A percentile compares a stretch with the other conserved stretches of the same genome.
These are phyloP conservation scores for Ogataea thermomethanolica DNA, from an alignment of 805 yeast genomes.

Conservation along the genomic window DNA sequence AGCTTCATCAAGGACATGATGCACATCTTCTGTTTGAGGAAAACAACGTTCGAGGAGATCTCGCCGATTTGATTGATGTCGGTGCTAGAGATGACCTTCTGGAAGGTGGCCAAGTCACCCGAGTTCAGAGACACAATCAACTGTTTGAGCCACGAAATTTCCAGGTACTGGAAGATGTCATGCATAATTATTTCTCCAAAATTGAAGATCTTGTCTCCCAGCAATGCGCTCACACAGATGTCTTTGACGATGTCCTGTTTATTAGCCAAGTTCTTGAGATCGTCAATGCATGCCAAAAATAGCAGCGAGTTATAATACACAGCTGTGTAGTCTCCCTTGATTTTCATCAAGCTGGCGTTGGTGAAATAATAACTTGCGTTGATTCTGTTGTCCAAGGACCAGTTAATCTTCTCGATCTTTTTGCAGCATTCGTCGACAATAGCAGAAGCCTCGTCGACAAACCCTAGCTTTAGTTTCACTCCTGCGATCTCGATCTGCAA, in stretches of 20 bases:
- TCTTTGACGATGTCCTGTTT: conserved; percentile 56
- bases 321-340: conserved; percentile 71
- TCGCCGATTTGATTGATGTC: conserved; percentile 20
- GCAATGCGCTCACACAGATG: conserved; percentile 76
- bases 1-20: conserved; percentile 88
- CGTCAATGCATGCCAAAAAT: conserved; percentile 70
- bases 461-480: conserved; percentile 52
- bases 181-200: conserved; percentile 94
- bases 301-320: conserved; percentile 80
- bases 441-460: conserved; percentile 57
- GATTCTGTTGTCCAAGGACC: conserved; percentile 55
- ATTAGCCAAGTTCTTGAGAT: conserved; percentile 39
- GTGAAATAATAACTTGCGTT: conserved; percentile 82
- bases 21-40: conserved; percentile 85
- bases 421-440: conserved; percentile 59
- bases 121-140: conserved; percentile 67
- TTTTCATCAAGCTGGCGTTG: conserved; percentile 70
- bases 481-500: conserved; percentile 74
- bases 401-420: conserved; percentile 53
- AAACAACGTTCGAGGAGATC: conserved; percentile 54
- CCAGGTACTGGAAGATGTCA: conserved; percentile 56
- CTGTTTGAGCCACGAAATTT: conserved; percentile 66
- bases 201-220: conserved; percentile 90
- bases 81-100: conserved; percentile 31
- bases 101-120: conserved; percentile 72